These are phyloP conservation scores for Fusarium sp. DNA, from an alignment of 2,329 filamentous ascomycete species.

Conservation along the genomic window DNA sequence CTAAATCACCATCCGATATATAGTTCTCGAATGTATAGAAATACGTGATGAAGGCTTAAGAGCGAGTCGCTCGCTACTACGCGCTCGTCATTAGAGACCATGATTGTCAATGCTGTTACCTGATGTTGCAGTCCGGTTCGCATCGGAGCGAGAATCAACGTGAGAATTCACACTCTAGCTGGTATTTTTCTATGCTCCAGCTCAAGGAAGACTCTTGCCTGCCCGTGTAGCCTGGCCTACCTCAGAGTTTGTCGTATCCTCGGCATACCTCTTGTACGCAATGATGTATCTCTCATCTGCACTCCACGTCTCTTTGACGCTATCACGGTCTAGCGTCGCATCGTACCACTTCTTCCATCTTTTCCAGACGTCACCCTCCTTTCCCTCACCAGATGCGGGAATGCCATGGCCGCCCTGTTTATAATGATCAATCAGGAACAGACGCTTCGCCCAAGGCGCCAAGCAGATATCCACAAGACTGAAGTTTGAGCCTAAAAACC, in stretches of 20 bases:
- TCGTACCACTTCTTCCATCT: slow-evolving; percentile 72
- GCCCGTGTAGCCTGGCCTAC: slow-evolving; percentile 69
- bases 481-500: slow-evolving; percentile 71
- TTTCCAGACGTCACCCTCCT: slow-evolving; percentile 70
- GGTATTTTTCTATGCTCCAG: neutral
- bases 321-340: slow-evolving; percentile 67
- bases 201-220: slow-evolving; percentile 66
- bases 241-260: slow-evolving; percentile 69
- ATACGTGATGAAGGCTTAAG: no score
- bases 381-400: slow-evolving; percentile 60
- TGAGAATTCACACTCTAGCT: neutral
- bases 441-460: slow-evolving; percentile 75
- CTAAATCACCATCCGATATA: no score
- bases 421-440: slow-evolving; percentile 80
- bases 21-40: no score
- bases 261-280: slow-evolving; percentile 74
- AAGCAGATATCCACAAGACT: slow-evolving; percentile 74
- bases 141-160: neutral
- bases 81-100: no score
- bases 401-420: slow-evolving; percentile 66
- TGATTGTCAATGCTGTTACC: no score
- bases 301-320: slow-evolving; percentile 73
- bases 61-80: no score
- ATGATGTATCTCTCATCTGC: slow-evolving; percentile 72
- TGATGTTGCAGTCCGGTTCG: neutral